Evolutionary conservation across 306 rosid species (phyloP).

Genomic region (Dalbergia oliveri): DNA sequence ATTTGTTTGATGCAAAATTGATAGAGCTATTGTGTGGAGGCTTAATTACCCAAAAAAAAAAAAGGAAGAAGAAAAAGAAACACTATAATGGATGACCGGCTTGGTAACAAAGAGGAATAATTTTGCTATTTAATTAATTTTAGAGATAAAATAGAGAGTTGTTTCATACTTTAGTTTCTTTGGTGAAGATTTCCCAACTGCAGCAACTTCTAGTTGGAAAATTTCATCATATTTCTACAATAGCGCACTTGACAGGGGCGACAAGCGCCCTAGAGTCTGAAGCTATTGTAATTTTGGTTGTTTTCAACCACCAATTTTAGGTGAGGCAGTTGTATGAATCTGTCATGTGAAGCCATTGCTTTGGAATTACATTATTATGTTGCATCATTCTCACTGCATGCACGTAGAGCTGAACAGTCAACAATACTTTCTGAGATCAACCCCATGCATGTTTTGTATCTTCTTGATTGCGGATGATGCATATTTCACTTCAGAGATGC

Average conservation of each 20-base stretch:
- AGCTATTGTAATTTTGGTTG: constrained; percentile 38
- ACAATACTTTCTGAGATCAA: constrained; percentile 2
- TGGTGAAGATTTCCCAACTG: neutral
- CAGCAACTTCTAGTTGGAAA: constrained; percentile 27
- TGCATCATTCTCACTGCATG: constrained; percentile 53
- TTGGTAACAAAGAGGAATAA: neutral
- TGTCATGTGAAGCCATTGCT: constrained; percentile 38
- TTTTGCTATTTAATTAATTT: neutral
- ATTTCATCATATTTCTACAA: constrained; percentile 27
- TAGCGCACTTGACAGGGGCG: constrained; percentile 14
- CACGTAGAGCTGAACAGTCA: constrained; percentile 27
- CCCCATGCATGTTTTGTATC: neutral
- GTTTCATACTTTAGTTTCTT: constrained; percentile 7
- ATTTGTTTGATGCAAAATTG: too few species aligned
- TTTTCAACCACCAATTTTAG: constrained; percentile 45
- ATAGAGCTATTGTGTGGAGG: too few species aligned
- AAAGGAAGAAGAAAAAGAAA: too few species aligned
- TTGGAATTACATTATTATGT: constrained; percentile 46
- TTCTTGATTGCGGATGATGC: neutral
- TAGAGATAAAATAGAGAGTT: neutral
- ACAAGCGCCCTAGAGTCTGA: neutral
- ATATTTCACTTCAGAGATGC: neutral
- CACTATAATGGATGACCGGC: too few species aligned
- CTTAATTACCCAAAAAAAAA: too few species aligned
- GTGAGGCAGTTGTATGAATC: constrained; percentile 38